Evolutionary conservation across 495 filamentous ascomycete genomes (phyloP).

Genomic region (Polyplosphaeria fusca): DNA sequence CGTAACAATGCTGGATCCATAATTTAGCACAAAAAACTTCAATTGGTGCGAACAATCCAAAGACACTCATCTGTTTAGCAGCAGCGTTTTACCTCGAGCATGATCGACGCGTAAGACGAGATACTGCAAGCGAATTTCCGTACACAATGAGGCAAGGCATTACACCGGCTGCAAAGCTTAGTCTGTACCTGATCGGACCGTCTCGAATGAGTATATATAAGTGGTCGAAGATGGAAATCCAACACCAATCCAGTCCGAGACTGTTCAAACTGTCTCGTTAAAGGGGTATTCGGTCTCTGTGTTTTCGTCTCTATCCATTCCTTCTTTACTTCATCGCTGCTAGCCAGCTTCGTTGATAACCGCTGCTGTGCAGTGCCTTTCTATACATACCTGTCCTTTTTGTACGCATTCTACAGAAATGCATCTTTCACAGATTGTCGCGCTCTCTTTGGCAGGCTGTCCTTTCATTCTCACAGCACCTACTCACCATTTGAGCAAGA

Average conservation of each 20-base stretch:
- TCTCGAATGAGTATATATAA: background rate
- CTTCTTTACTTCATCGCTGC: conserved; percentile 6
- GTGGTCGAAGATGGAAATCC: too few relatives aligned
- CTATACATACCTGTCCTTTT: background rate
- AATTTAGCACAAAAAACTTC: conserved; percentile 1
- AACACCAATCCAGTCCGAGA: conserved; percentile 4
- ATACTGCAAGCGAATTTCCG: background rate
- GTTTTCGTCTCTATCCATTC: background rate
- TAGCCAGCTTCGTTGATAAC: conserved; percentile 1
- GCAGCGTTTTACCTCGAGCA: background rate
- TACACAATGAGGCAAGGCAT: background rate
- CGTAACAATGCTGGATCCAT: conserved; percentile 6
- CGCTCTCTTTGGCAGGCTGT: conserved; percentile 4
- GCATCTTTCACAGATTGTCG: conserved; percentile 8
- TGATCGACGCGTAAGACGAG: background rate
- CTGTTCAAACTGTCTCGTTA: background rate
- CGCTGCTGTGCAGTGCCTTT: conserved; percentile 6
- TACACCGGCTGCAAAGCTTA: conserved; percentile 14
- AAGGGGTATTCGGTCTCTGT: too few relatives aligned
- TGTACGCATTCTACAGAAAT: too few relatives aligned
- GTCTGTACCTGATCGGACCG: background rate
- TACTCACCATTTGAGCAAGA: conserved; percentile 2
- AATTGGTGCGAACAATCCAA: conserved; percentile 4
- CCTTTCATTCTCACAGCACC: conserved; percentile 11
- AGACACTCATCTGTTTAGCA: too few relatives aligned